These are phyloP conservation scores for Ananas comosus DNA, from an alignment of 176 grass and related monocot genomes.

Conservation along the genomic window DNA sequence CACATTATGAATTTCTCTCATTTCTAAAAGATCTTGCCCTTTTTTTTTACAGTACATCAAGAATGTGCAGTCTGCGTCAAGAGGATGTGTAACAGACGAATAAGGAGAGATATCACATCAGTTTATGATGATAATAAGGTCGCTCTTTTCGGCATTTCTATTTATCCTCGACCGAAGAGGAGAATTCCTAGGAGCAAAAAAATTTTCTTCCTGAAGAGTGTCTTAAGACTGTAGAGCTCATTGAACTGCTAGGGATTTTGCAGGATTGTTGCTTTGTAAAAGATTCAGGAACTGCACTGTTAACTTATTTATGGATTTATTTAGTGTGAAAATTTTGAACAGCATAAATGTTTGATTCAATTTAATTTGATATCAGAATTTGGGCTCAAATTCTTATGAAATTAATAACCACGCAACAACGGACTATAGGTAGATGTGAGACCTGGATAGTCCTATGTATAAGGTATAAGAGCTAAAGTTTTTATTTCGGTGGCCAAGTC, in stretches of 20 bases:
- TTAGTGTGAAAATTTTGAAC: no score
- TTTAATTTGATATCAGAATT: no score
- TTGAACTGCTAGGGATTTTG: neutral
- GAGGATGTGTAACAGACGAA: slow-evolving; percentile 83
- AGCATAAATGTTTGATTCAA: no score
- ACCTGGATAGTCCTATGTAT: no score
- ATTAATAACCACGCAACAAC: no score
- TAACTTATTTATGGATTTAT: no score
- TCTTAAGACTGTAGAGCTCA: neutral
- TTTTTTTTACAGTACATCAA: slow-evolving; percentile 67
- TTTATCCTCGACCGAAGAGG: neutral
- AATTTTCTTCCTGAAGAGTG: neutral
- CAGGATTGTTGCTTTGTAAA: neutral
- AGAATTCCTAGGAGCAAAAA: neutral
- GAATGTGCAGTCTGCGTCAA: slow-evolving; percentile 70
- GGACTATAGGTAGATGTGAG: no score
- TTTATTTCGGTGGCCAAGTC: no score
- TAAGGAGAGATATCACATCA: slow-evolving; percentile 10
- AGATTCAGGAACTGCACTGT: no score
- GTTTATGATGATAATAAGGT: neutral
- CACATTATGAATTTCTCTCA: neutral
- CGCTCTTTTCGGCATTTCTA: neutral
- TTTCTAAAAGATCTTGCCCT: neutral
- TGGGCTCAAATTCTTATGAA: no score
- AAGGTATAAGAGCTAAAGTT: no score